Conservation (phyloP, 768 basidiomycete genomes). For the Trametes cubensis region DNA sequence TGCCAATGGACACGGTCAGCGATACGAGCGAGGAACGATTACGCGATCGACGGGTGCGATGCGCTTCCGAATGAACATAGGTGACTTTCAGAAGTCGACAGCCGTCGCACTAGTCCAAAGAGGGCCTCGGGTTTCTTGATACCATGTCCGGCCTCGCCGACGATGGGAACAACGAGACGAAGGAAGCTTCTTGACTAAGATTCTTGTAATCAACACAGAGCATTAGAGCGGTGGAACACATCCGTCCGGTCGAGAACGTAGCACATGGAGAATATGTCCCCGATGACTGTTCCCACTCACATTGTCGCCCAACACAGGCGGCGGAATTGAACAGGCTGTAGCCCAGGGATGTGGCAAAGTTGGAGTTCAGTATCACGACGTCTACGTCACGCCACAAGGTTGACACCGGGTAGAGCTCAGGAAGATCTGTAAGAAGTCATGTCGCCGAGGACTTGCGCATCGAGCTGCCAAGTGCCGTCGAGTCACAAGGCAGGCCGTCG, state of each 20-base stretch:
- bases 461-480: too few relatives aligned
- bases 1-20: not conserved
- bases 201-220: not conserved
- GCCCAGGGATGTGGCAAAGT: too few relatives aligned
- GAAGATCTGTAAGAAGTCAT: too few relatives aligned
- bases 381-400: not conserved
- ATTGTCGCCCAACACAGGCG: too few relatives aligned
- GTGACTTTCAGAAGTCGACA: not conserved
- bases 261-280: too few relatives aligned
- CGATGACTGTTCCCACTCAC: too few relatives aligned
- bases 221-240: not conserved
- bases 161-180: not conserved
- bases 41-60: not conserved
- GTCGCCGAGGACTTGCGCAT: too few relatives aligned
- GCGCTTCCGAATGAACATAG: not conserved
- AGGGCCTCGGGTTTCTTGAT: not conserved
- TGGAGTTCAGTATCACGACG: too few relatives aligned
- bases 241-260: too few relatives aligned
- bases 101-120: conserved; percentile 6
- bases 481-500: not conserved
- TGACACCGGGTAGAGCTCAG: not conserved
- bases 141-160: not conserved
- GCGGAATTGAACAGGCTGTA: too few relatives aligned
- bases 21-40: not conserved
- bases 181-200: conserved; percentile 3